These are phyloP conservation scores for Claviceps lovelessii DNA, from an alignment of 2,329 filamentous ascomycete genomes.

Conservation along the genomic window DNA sequence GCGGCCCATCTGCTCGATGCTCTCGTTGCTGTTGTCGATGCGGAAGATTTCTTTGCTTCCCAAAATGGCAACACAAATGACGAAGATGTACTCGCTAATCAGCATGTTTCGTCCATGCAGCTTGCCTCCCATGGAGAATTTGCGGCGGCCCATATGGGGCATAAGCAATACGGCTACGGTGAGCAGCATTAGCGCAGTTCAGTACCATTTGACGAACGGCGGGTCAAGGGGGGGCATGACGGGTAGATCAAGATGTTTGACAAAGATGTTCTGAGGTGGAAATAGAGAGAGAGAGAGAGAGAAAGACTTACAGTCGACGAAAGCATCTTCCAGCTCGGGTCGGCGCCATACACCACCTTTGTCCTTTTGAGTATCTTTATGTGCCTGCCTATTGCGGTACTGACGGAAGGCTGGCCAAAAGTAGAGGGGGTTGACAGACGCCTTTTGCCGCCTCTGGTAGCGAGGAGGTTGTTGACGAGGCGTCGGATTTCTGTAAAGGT, in stretches of 20 bases:
- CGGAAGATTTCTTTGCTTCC: constrained; percentile 29
- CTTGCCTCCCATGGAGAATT: constrained; percentile 50
- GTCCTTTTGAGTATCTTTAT: constrained; percentile 45
- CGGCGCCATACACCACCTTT: constrained; percentile 41
- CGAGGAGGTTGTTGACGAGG: constrained; percentile 23
- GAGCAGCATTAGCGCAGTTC: constrained; percentile 9
- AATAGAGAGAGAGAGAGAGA: neutral
- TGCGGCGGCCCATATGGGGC: constrained; percentile 51
- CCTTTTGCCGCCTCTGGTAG: constrained; percentile 21
- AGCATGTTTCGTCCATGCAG: constrained; percentile 56
- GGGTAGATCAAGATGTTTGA: neutral
- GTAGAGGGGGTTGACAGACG: constrained; percentile 43
- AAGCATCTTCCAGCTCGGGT: constrained; percentile 48
- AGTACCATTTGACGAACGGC: neutral
- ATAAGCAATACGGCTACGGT: constrained; percentile 42
- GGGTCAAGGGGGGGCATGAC: neutral
- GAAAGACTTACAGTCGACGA: constrained; percentile 45
- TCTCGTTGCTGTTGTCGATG: constrained; percentile 29
- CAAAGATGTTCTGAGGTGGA: neutral
- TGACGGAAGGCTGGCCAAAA: constrained; percentile 48
- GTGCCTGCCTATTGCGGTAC: constrained; percentile 50
- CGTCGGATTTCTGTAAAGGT: constrained; percentile 23
- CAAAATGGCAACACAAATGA: constrained; percentile 23
- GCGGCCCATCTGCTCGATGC: constrained; percentile 33
- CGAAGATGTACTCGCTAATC: constrained; percentile 51